phyloP scores from a whole-genome alignment of 2,329 filamentous ascomycete genomes.

The Coniochaeta hoffmannii region DNA sequence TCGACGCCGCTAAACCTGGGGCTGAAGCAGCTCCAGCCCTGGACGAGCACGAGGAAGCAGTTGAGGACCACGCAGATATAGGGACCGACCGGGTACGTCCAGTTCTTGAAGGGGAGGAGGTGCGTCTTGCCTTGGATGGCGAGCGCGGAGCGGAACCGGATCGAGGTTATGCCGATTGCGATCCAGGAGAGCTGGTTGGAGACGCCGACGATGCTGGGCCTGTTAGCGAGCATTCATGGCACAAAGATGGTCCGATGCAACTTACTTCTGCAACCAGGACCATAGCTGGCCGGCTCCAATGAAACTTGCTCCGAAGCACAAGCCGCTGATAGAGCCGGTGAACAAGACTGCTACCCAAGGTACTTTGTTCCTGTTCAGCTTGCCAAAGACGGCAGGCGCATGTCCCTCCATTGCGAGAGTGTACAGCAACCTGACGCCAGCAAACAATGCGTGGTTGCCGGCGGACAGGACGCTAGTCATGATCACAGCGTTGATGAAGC shows the following conservation, averaged over 20 bases:
- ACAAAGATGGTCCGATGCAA: conserved; percentile 12
- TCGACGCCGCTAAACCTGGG: conserved; percentile 48
- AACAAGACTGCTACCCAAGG: conserved; percentile 47
- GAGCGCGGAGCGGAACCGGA: conserved; percentile 56
- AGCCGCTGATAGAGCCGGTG: conserved; percentile 44
- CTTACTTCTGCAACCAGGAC: conserved; percentile 59
- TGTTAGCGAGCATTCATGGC: conserved; percentile 6
- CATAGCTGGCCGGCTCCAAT: conserved; percentile 59
- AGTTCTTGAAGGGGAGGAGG: conserved; percentile 56
- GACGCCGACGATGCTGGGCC: conserved; percentile 50
- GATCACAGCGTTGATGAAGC: conserved; percentile 55
- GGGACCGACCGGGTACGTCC: conserved; percentile 58
- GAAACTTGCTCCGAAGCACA: conserved; percentile 59
- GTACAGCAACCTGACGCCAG: conserved; percentile 49
- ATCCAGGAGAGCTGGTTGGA: conserved; percentile 62
- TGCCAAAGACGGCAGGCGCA: conserved; percentile 47
- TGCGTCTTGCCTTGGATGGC: conserved; percentile 52
- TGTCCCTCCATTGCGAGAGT: conserved; percentile 46
- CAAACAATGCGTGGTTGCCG: conserved; percentile 52
- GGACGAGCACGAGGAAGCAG: conserved; percentile 51
- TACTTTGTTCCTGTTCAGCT: conserved; percentile 39
- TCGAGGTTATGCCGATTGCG: conserved; percentile 54
- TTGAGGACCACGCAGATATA: conserved; percentile 50
- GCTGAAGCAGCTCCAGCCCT: conserved; percentile 57
- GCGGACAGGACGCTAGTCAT: conserved; percentile 52